Evolutionary conservation across 495 filamentous ascomycete genomes (phyloP).

Genomic region (Pyronema domesticum): DNA sequence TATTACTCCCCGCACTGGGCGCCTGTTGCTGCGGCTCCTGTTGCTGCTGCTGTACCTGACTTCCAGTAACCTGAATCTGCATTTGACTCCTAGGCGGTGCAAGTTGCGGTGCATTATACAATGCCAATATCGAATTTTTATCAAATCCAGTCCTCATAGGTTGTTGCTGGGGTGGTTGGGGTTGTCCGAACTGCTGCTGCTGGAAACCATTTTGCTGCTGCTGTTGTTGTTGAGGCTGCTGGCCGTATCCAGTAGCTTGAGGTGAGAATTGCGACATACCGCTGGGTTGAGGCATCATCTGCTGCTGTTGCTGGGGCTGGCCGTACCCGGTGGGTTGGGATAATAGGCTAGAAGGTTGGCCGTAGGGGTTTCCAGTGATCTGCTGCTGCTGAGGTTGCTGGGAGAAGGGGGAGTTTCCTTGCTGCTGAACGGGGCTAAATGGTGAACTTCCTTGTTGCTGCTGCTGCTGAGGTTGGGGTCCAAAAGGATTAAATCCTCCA

Average conservation of each 20-base stretch:
- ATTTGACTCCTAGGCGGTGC: conserved; percentile 33
- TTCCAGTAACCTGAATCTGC: conserved; percentile 12
- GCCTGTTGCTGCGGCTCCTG: conserved; percentile 12
- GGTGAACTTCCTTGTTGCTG: too few species aligned
- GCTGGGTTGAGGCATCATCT: conserved; percentile 4
- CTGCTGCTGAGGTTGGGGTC: conserved; percentile 24
- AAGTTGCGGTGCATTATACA: conserved; percentile 68
- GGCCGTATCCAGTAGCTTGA: background rate
- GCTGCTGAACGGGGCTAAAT: too few species aligned
- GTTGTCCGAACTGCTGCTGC: conserved; percentile 9
- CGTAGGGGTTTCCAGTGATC: too few species aligned
- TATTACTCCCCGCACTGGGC: conserved; percentile 23
- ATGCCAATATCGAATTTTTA: conserved; percentile 70
- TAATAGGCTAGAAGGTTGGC: background rate
- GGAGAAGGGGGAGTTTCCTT: too few species aligned
- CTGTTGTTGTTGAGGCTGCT: background rate
- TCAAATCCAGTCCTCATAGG: conserved; percentile 35
- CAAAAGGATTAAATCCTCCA: too few species aligned
- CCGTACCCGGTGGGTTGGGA: background rate
- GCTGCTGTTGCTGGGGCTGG: conserved; percentile 13
- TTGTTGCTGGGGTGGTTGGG: conserved; percentile 24
- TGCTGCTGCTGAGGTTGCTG: too few species aligned
- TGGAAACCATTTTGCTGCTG: conserved; percentile 9
- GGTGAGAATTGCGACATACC: too few species aligned
- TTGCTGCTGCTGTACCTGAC: conserved; percentile 11